Percentiles rank a stretch among this genome's conserved stretches.
Conservation (phyloP, 2,329 filamentous ascomycete genomes). For the Aureobasidium uvarum region DNA sequence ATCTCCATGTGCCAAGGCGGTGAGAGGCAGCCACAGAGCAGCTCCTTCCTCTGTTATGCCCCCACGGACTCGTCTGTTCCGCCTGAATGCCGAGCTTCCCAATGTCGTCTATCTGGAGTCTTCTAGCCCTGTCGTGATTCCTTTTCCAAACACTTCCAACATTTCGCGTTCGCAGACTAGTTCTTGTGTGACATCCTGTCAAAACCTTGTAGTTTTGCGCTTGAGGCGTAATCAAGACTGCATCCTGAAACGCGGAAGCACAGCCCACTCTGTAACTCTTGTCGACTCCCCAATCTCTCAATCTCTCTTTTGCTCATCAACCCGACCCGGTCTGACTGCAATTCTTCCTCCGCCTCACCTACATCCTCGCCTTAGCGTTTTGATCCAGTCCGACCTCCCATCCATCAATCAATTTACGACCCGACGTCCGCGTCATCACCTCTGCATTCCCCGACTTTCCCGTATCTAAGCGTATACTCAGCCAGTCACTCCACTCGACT, state of each 20-base stretch:
- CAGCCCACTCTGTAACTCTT: conserved; percentile 23
- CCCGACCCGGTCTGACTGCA: conserved; percentile 7
- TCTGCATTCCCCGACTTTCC: conserved; percentile 19
- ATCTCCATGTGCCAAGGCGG: conserved; percentile 12
- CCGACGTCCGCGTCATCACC: conserved; percentile 16
- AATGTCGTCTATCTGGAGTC: background rate
- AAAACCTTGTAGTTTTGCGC: conserved; percentile 14
- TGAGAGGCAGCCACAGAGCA: conserved; percentile 10
- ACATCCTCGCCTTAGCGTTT: background rate
- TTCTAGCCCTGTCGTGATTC: conserved; percentile 4
- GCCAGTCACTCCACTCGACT: conserved; percentile 7
- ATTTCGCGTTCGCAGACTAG: background rate
- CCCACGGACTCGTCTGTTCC: conserved; percentile 18
- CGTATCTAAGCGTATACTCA: conserved; percentile 7
- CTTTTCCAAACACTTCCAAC: background rate
- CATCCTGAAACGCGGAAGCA: conserved; percentile 25
- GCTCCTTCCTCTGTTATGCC: conserved; percentile 21
- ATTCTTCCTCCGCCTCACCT: conserved; percentile 5
- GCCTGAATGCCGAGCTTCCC: conserved; percentile 10
- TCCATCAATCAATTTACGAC: background rate
- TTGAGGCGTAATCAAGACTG: conserved; percentile 16
- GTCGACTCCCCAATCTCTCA: conserved; percentile 23
- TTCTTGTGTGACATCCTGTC: conserved; percentile 20
- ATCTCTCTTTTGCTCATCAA: conserved; percentile 19
- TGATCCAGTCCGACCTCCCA: background rate